Base-by-base conservation (phyloP, 768 basidiomycete species). In the Inosperma sp. region DNA sequence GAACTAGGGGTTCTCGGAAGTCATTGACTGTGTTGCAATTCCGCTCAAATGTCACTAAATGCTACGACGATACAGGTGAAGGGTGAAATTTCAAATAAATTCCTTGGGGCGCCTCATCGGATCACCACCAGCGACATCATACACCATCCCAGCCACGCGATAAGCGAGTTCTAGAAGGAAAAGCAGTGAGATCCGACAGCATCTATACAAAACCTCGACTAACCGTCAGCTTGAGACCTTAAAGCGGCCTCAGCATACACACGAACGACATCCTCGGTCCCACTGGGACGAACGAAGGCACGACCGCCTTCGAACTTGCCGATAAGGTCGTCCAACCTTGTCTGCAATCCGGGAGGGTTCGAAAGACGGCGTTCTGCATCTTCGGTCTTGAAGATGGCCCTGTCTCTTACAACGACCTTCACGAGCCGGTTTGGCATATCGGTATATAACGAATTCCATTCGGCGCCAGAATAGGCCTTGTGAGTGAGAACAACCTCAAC, bases 191-290 rank as follows among this genome's bases (percentile, higher is more conserved):
- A 43, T n/a, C 34, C 31, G 10, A 21, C 37, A 30, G 21, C 6
- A 31, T 21, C 36, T 10, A 34, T 19, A 49, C n/a, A 29, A 21
- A 12, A 25, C 40, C 10, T 25, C 35, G 17, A 74, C 85, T 62
- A 57, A 96, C 95, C 88, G 65, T 94, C 92, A 16, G 88, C 91
- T 58, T 86, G 84, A 12, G 78, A 67, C 53, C 78, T 80, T 34
- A 81, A 70, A 39, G 73, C 75, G 1, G 96, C 95, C 66, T 99
- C 96, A 1, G 94, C 96, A 63, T 98, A 99, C 13, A 99, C 93
- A 52, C 96, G 79, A 5, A 99, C 96, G 21, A 95, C 94, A 62
- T 99, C 94, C 67, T 99, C 96, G 19, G 96, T 99, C 7, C 96
- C 96, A 66, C 93, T 95, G 2, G 96, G 96, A 51, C 96, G 70